phyloP scores from a whole-genome alignment of 1,284 basidiomycete genomes.

The Singerocomus inundabilis region DNA sequence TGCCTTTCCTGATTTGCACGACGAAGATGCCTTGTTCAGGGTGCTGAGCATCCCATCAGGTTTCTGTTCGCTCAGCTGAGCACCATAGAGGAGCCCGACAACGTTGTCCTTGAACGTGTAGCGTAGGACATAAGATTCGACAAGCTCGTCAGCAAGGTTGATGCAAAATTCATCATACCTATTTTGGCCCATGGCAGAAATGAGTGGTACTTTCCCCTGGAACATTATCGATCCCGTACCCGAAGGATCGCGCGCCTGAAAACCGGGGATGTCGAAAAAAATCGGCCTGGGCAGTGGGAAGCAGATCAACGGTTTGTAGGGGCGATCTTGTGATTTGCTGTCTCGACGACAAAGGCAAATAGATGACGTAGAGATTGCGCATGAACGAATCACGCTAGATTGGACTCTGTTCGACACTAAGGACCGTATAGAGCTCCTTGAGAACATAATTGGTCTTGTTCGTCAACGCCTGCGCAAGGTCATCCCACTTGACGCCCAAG shows the following conservation, averaged over 20 bases:
- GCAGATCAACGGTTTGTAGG: slow-evolving; percentile 52
- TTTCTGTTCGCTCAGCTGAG: slow-evolving; percentile 66
- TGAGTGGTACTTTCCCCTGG: slow-evolving; percentile 58
- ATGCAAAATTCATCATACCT: slow-evolving; percentile 84
- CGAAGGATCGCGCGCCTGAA: slow-evolving; percentile 68
- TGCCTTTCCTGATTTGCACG: slow-evolving; percentile 75
- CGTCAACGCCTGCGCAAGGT: slow-evolving; percentile 75
- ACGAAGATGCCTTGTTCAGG: slow-evolving; percentile 69
- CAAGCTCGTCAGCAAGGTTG: slow-evolving; percentile 84
- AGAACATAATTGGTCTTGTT: slow-evolving; percentile 85
- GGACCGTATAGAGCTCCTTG: slow-evolving; percentile 82
- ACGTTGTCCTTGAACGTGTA: slow-evolving; percentile 74
- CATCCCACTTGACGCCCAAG: slow-evolving; percentile 74
- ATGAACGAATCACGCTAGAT: slow-evolving; percentile 79
- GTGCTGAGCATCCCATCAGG: slow-evolving; percentile 78
- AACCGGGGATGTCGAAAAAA: slow-evolving; percentile 81
- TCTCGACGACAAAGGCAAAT: slow-evolving; percentile 89
- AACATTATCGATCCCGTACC: slow-evolving; percentile 62
- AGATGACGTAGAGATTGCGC: slow-evolving; percentile 88
- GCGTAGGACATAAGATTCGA: slow-evolving; percentile 77
- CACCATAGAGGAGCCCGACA: slow-evolving; percentile 85
- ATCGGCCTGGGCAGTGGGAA: slow-evolving; percentile 66
- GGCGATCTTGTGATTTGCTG: slow-evolving; percentile 80
- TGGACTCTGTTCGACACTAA: slow-evolving; percentile 71
- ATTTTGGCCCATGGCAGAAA: slow-evolving; percentile 77